Evolutionary conservation across 176 grass and related monocot species (phyloP), one percentile per base, ranked within the genome.

Genomic region (Poa annua): DNA sequence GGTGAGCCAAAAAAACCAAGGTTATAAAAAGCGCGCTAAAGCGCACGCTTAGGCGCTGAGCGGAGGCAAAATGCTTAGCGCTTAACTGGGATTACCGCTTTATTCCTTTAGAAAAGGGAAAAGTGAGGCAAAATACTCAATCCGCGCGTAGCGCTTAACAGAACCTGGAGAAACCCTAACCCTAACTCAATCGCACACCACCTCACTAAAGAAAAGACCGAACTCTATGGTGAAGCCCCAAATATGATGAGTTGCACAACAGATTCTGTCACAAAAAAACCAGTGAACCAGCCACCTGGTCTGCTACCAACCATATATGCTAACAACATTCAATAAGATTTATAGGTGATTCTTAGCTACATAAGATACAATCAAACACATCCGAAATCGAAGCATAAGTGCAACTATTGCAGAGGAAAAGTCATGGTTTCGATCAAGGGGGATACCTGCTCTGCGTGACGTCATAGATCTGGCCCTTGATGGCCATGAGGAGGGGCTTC

Each of bases 391-490:
- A 77, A 78, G 29, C 36, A 78, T 8, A 49, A 10, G 15, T 45
- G 19, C 51, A 49, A 13, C 79, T 12, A 65, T 7, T 5, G n/a
- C 21, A 36, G 17, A 53, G 24, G 11, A 1, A 2, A 66, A 3
- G 3, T 2, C 21, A 50, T 3, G 34, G 74, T 72, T 79, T 52
- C 11, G 9, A 39, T 21, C 12, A 19, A 22, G 59, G 16, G 48
- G 32, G 15, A 49, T 53, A 92, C 92, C 92, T 92, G 89, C 92
- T 94, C 88, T 89, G 89, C 22, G 92, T 92, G 73, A 94, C 92
- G 52, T 94, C 92, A 69, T 94, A 94, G 85, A 92, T 94, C 85
- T 92, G 92, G 39, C 84, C 84, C 82, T 92, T 92, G 70, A 94
- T 94, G 65, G 92, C 92, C 87, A 94, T 94, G 50, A 94, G 89